phyloP scores from a whole-genome alignment of 2,329 filamentous ascomycete genomes.

The Grosmannia huntii region DNA sequence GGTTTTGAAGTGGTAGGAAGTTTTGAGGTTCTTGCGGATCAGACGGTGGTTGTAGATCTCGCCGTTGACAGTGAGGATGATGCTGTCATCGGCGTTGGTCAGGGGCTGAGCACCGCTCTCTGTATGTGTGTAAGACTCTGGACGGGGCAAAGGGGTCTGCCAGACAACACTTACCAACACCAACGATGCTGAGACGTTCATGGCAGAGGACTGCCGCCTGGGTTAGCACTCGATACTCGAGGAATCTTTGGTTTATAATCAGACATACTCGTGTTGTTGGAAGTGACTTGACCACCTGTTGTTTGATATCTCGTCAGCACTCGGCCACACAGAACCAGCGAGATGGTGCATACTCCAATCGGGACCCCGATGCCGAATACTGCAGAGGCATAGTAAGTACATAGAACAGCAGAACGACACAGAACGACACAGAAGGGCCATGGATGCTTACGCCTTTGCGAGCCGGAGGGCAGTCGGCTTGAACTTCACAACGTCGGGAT shows the following conservation, averaged over 20 bases:
- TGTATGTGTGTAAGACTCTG: constrained; percentile 25
- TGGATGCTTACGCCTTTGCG: constrained; percentile 69
- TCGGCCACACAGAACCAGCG: neutral
- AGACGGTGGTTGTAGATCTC: constrained; percentile 99
- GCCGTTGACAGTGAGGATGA: constrained; percentile 93
- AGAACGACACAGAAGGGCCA: constrained; percentile 4
- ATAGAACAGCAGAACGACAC: constrained; percentile 13
- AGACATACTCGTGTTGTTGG: constrained; percentile 76
- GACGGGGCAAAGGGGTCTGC: neutral
- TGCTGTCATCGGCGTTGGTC: constrained; percentile 76
- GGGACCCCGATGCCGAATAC: constrained; percentile 88
- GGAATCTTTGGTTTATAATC: no score
- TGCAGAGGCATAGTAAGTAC: constrained; percentile 24
- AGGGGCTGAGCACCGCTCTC: constrained; percentile 93
- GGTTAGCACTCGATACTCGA: constrained; percentile 16
- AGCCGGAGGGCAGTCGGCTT: constrained; percentile 89
- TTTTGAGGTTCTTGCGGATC: constrained; percentile 75
- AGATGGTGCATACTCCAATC: constrained; percentile 69
- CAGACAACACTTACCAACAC: constrained; percentile 58
- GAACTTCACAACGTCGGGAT: constrained; percentile 92
- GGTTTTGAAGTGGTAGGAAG: constrained; percentile 91
- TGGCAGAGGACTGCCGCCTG: constrained; percentile 67
- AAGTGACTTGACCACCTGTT: constrained; percentile 73
- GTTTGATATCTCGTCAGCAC: constrained; percentile 3
- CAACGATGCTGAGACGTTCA: constrained; percentile 95